These are phyloP conservation scores for Eremochloa ophiuroides DNA, from an alignment of 176 grass and related monocot genomes.

Conservation along the genomic window DNA sequence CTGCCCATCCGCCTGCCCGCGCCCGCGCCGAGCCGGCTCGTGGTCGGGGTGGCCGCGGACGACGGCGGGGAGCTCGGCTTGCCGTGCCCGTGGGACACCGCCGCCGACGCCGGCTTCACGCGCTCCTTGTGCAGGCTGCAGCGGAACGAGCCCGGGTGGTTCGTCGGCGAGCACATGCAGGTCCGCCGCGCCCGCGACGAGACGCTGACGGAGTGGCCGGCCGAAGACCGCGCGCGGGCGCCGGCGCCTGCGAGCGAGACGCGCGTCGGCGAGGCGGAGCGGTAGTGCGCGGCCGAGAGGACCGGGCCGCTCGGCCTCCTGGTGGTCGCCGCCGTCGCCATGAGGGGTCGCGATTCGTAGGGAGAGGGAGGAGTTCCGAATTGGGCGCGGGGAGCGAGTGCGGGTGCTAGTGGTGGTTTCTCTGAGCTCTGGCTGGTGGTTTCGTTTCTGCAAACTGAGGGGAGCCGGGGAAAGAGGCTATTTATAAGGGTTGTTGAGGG, in stretches of 20 bases:
- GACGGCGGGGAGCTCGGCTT: slow-evolving; percentile 11
- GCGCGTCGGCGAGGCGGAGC: slow-evolving; percentile 35
- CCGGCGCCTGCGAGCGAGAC: slow-evolving; percentile 31
- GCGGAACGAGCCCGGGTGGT: slow-evolving; percentile 64
- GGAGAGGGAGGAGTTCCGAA: neutral
- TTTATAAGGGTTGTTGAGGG: neutral
- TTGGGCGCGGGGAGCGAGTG: neutral
- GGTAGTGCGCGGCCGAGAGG: slow-evolving; percentile 22
- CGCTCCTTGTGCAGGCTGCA: slow-evolving; percentile 62
- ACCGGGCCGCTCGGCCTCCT: slow-evolving; percentile 27
- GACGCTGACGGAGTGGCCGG: slow-evolving; percentile 11
- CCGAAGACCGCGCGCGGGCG: neutral
- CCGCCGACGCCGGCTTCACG: neutral
- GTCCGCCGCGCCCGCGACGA: neutral
- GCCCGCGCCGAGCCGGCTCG: slow-evolving; percentile 22
- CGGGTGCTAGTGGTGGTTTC: too few species aligned
- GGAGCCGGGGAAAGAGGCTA: neutral
- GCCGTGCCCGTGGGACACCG: neutral
- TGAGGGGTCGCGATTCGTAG: neutral
- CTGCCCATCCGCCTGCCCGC: slow-evolving; percentile 30
- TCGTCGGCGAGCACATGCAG: slow-evolving; percentile 74
- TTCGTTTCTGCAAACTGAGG: slow-evolving; percentile 24
- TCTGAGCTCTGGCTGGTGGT: neutral
- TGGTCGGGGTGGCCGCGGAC: neutral
- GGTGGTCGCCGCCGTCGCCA: slow-evolving; percentile 33